Evolutionary conservation across 2,329 filamentous ascomycete genomes (phyloP).

Genomic region (Claviceps sp.): DNA sequence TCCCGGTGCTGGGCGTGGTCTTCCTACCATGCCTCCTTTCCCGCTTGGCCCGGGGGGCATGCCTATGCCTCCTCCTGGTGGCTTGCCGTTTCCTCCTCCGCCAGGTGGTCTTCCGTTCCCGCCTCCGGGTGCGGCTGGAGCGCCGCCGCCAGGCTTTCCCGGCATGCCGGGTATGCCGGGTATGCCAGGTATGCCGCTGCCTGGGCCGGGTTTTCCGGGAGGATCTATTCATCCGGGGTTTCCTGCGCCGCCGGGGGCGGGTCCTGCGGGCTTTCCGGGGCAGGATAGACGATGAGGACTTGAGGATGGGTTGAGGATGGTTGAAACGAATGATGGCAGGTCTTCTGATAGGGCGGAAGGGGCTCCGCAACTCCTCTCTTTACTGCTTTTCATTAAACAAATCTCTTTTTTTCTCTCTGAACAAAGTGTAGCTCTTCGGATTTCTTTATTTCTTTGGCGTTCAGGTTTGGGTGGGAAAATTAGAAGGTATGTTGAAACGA

Average conservation of each 20-base stretch:
- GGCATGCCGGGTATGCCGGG: conserved; percentile 12
- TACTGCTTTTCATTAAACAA: not conserved
- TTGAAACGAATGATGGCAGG: not conserved
- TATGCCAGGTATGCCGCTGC: conserved; percentile 25
- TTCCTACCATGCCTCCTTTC: conserved; percentile 32
- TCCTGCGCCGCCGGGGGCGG: not conserved
- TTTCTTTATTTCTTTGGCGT: conserved; percentile 18
- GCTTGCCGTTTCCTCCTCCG: conserved; percentile 25
- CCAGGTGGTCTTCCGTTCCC: conserved; percentile 25
- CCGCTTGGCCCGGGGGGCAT: conserved; percentile 18
- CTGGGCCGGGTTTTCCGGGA: conserved; percentile 30
- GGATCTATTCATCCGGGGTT: conserved; percentile 18
- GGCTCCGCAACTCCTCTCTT: not conserved
- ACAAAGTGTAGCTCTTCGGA: conserved; percentile 12
- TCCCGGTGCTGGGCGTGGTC: conserved; percentile 33
- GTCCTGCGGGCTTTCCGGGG: conserved; percentile 19
- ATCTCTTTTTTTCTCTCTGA: not conserved
- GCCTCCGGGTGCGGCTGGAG: conserved; percentile 17
- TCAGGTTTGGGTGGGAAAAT: conserved; percentile 7
- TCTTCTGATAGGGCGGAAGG: not conserved
- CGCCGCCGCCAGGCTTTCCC: conserved; percentile 18
- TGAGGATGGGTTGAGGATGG: not conserved
- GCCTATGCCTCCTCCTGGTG: conserved; percentile 27
- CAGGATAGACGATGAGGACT: conserved; percentile 24
- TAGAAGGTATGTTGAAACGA: not conserved